Conservation (phyloP, 495 filamentous ascomycete genomes). For the Paragyromitra xinjiangensis region DNA sequence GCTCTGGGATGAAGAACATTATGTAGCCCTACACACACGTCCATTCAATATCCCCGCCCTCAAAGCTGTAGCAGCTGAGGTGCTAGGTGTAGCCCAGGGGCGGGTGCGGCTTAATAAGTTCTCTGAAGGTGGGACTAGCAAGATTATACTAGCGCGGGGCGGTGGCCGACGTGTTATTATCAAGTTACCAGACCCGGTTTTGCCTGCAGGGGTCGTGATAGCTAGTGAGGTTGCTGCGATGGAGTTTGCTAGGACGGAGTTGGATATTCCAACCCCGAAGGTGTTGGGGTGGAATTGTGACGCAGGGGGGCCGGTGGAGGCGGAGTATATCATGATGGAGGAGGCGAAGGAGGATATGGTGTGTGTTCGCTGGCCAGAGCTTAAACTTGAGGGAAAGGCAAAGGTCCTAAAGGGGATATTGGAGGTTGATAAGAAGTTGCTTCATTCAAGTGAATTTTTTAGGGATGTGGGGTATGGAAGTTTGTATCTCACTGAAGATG, state of each 20-base stretch:
- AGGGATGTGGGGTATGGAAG: slow-evolving; percentile 19
- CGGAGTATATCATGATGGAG: slow-evolving; percentile 19
- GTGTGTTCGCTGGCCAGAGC: not conserved
- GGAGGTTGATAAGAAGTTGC: not conserved
- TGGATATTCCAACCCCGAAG: slow-evolving; percentile 14
- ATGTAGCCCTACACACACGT: slow-evolving; percentile 14
- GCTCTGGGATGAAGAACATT: slow-evolving; percentile 15
- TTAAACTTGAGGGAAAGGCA: not conserved
- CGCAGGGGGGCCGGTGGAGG: slow-evolving; percentile 1
- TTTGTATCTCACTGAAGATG: slow-evolving; percentile 28
- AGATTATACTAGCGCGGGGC: slow-evolving; percentile 10
- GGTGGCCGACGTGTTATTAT: slow-evolving; percentile 8
- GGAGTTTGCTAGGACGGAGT: slow-evolving; percentile 26
- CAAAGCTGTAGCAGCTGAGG: slow-evolving; percentile 21
- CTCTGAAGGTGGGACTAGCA: slow-evolving; percentile 3
- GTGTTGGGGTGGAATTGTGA: slow-evolving; percentile 21
- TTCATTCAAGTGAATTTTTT: slow-evolving; percentile 3
- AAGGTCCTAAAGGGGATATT: slow-evolving; percentile 1
- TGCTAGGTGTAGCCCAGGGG: slow-evolving; percentile 13
- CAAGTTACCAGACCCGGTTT: not conserved
- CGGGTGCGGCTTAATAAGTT: slow-evolving; percentile 9
- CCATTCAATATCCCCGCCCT: slow-evolving; percentile 22
- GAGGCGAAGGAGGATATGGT: slow-evolving; percentile 5
- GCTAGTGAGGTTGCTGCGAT: slow-evolving; percentile 27
- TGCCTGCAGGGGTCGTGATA: slow-evolving; percentile 16